A percentile compares a stretch with the other conserved stretches of the same genome.
Conservation (phyloP, 192 early-diverging fungal species). For the Linnemannia elongata region DNA sequence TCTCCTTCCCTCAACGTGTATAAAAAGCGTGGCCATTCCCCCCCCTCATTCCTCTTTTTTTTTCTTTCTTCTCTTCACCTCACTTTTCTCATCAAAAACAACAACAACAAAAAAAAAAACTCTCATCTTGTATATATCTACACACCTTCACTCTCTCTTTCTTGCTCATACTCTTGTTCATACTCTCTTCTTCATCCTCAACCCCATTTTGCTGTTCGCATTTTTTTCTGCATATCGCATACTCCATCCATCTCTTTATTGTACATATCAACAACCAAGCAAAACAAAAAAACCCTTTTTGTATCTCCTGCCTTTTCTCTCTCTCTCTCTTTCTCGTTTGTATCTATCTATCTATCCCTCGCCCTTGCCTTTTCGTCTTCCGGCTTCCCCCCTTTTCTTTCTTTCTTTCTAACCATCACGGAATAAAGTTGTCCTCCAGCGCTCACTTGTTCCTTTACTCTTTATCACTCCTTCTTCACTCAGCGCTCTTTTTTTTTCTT, state of each 20-base stretch:
- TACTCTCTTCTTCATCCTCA: no score
- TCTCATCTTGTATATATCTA: constrained; percentile 9
- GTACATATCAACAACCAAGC: background rate
- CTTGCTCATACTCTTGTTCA: background rate
- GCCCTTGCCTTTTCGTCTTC: constrained; percentile 7
- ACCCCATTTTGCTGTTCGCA: background rate
- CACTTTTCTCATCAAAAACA: background rate
- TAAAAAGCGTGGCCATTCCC: background rate
- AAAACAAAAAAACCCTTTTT: background rate
- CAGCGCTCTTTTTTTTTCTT: constrained; percentile 19
- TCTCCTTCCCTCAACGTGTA: background rate
- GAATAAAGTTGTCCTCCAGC: background rate
- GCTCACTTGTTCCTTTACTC: background rate
- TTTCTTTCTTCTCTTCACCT: background rate
- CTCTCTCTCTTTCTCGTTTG: no score
- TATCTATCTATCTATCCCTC: background rate
- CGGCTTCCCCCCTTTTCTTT: background rate
- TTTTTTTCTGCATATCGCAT: constrained; percentile 15
- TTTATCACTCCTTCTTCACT: background rate
- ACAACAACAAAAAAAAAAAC: background rate
- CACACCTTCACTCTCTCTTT: background rate
- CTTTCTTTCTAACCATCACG: background rate
- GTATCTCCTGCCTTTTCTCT: constrained; percentile 2
- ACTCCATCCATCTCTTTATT: background rate
- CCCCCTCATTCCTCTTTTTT: background rate